Evolutionary conservation across 257 asterid genomes (phyloP).

Genomic region (Solanum lycopersicoides): DNA sequence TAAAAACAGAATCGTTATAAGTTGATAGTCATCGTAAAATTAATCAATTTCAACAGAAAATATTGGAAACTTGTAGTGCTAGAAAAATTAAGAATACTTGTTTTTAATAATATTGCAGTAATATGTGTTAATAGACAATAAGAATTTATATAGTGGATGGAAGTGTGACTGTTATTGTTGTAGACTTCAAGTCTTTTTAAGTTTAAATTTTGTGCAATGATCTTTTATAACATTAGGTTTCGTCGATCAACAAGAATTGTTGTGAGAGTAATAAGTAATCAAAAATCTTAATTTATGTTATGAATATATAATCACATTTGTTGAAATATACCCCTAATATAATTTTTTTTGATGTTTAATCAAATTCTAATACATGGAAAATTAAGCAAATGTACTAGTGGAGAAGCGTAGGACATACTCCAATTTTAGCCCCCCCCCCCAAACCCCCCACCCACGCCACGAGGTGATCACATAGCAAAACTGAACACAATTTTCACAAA

Average conservation of each 20-base stretch:
- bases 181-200: too few species aligned
- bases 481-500: neutral
- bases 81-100: too few species aligned
- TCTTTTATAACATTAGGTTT: too few species aligned
- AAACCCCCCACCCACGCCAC: neutral
- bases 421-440: neutral
- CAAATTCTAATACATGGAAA: neutral
- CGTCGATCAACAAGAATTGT: neutral
- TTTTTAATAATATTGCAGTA: too few species aligned
- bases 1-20: neutral
- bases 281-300: too few species aligned
- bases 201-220: too few species aligned
- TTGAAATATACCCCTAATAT: neutral
- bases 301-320: neutral
- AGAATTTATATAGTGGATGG: neutral
- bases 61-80: fast-evolving
- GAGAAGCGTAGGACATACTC: too few species aligned
- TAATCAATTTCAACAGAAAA: neutral
- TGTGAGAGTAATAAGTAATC: too few species aligned
- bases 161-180: too few species aligned
- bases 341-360: fast-evolving
- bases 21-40: too few species aligned
- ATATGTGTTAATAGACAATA: too few species aligned
- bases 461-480: neutral
- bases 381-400: neutral